A percentile compares a stretch with the other conserved stretches of the same genome.
These are phyloP conservation scores for Sonneratia alba DNA, from an alignment of 345 rosid species.

Conservation along the genomic window DNA sequence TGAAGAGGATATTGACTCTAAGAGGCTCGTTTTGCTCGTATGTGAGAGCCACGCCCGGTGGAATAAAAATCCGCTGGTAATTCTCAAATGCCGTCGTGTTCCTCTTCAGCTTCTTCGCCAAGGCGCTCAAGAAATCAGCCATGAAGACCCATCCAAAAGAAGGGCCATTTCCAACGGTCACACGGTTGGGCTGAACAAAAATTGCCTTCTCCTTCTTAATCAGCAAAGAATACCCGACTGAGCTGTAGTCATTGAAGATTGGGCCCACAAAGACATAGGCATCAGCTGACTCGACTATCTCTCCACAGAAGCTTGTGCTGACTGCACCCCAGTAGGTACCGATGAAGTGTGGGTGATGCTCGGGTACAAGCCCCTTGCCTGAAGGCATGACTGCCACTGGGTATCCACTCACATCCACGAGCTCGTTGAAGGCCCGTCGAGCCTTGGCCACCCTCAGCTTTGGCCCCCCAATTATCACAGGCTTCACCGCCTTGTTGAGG, in stretches of 20 bases:
- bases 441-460: conserved; percentile 54
- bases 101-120: conserved; percentile 53
- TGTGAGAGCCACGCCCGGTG: conserved; percentile 46
- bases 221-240: conserved; percentile 66
- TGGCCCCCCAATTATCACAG: conserved; percentile 59
- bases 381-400: conserved; percentile 66
- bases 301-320: conserved; percentile 51
- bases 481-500: conserved; percentile 67
- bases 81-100: conserved; percentile 56
- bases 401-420: conserved; percentile 44
- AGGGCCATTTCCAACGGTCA: conserved; percentile 59
- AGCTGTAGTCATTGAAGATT: conserved; percentile 65
- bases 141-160: conserved; percentile 71
- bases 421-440: conserved; percentile 38
- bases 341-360: conserved; percentile 53
- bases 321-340: conserved; percentile 84
- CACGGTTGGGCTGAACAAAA: conserved; percentile 55
- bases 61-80: conserved; percentile 49
- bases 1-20: conserved; percentile 55
- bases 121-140: conserved; percentile 51
- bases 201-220: conserved; percentile 52
- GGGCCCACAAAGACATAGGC: conserved; percentile 70
- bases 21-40: conserved; percentile 45
- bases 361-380: conserved; percentile 52
- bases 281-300: conserved; percentile 73